phyloP scores from a whole-genome alignment of 176 grass and related monocot species.

The Alopecurus myosuroides region DNA sequence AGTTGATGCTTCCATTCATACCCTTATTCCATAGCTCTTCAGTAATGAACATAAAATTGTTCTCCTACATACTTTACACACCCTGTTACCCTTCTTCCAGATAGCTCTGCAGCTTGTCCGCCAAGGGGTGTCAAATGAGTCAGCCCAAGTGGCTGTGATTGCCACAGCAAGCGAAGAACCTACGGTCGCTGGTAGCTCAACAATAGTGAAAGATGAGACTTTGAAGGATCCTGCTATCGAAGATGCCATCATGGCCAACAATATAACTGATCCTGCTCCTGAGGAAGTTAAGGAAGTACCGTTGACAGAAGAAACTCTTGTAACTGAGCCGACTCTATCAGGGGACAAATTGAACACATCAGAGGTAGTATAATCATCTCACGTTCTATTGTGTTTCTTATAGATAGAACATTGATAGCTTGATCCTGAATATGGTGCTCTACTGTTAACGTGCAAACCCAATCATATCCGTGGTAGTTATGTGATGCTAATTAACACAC shows the following conservation, averaged over 20 bases:
- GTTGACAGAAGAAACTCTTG: not conserved
- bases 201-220: slow-evolving; percentile 20
- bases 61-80: slow-evolving; percentile 14
- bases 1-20: slow-evolving; percentile 9
- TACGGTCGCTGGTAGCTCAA: slow-evolving; percentile 8
- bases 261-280: slow-evolving; percentile 14
- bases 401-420: not conserved
- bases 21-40: not conserved
- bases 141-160: slow-evolving; percentile 31
- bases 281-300: slow-evolving; percentile 33
- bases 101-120: slow-evolving; percentile 90
- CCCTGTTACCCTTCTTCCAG: slow-evolving; percentile 30
- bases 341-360: not conserved
- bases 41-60: slow-evolving; percentile 1
- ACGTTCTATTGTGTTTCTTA: not conserved
- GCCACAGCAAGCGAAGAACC: slow-evolving; percentile 31
- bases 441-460: slow-evolving; percentile 7
- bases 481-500: not conserved
- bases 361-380: slow-evolving; percentile 27
- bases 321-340: not conserved
- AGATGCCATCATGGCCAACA: not conserved
- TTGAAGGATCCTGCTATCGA: slow-evolving; percentile 42
- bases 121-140: slow-evolving; percentile 53
- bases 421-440: slow-evolving; percentile 13
- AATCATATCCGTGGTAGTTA: not conserved